Conservation (phyloP, 352 stramenopile genomes). For the Phytophthora constricta region DNA sequence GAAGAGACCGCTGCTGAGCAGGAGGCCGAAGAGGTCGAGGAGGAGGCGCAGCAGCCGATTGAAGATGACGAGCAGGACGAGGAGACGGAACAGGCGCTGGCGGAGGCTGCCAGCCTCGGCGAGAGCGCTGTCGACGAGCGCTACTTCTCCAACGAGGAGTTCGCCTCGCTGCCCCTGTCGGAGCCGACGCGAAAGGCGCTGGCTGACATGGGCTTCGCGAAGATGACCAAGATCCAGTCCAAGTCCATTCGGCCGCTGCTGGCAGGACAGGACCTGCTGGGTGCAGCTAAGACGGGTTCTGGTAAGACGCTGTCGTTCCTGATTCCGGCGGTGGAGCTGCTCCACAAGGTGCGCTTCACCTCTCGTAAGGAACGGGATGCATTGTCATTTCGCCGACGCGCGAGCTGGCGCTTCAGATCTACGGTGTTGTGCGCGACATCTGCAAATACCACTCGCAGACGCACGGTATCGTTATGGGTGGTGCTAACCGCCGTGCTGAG, state of each 20-base stretch:
- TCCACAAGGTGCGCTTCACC: conserved; percentile 97
- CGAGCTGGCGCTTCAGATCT: conserved; percentile 99
- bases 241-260: conserved; percentile 97
- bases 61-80: conserved; percentile 56
- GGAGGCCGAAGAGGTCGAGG: conserved; percentile 22
- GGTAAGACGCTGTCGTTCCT: conserved; percentile 99
- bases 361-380: conserved; percentile 95
- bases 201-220: conserved; percentile 91
- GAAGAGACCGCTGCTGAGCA: conserved; percentile 34
- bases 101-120: conserved; percentile 42
- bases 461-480: conserved; percentile 98
- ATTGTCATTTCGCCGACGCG: conserved; percentile 98
- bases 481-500: conserved; percentile 97
- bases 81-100: conserved; percentile 68
- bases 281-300: conserved; percentile 97
- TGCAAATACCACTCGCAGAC: conserved; percentile 96
- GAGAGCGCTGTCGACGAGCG: conserved; percentile 63
- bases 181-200: conserved; percentile 91
- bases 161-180: conserved; percentile 92
- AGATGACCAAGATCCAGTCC: conserved; percentile 98
- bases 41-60: conserved; percentile 29
- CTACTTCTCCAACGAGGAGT: conserved; percentile 91
- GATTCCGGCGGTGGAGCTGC: conserved; percentile 97
- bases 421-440: conserved; percentile 97
- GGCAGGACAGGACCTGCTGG: conserved; percentile 96